phyloP scores from a whole-genome alignment of 768 basidiomycete genomes.

The Epithele typhae region DNA sequence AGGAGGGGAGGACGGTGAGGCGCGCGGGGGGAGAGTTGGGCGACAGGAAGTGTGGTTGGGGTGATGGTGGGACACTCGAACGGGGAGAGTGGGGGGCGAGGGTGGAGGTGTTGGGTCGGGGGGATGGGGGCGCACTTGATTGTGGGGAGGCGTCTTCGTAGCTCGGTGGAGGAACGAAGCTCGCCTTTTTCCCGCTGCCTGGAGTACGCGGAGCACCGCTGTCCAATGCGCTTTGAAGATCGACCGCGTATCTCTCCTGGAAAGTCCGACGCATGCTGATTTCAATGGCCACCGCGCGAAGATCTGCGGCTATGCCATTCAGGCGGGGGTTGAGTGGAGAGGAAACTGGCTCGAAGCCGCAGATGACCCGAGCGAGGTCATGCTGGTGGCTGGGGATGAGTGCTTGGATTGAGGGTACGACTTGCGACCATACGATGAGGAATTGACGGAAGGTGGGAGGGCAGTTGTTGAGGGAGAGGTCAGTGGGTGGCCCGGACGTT shows the following conservation, averaged over 20 bases:
- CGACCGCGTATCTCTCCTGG: constrained; percentile 71
- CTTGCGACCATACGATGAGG: constrained; percentile 66
- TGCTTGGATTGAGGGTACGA: constrained; percentile 60
- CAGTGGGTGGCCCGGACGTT: constrained; percentile 35
- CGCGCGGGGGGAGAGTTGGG: constrained; percentile 17
- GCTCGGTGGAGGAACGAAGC: constrained; percentile 67
- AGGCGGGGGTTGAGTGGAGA: constrained; percentile 39
- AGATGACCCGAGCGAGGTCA: constrained; percentile 80
- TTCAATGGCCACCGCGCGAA: constrained; percentile 84
- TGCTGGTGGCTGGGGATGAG: constrained; percentile 66
- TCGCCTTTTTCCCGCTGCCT: constrained; percentile 39
- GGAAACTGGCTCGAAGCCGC: constrained; percentile 46
- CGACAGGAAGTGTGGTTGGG: too few species aligned
- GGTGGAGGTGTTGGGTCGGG: constrained; percentile 11
- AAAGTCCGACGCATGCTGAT: constrained; percentile 82
- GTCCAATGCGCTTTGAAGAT: constrained; percentile 78
- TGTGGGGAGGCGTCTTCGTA: constrained; percentile 38
- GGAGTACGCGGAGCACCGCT: constrained; percentile 35
- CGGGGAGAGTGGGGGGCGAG: neutral
- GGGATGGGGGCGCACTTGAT: constrained; percentile 9
- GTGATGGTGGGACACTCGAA: too few species aligned
- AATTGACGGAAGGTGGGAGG: constrained; percentile 65
- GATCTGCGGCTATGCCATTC: constrained; percentile 67
- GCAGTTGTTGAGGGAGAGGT: constrained; percentile 65
- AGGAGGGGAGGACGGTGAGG: constrained; percentile 21